These are phyloP conservation scores for Ambrosia artemisiifolia DNA, from an alignment of 129 eudicot species.

Conservation along the genomic window DNA sequence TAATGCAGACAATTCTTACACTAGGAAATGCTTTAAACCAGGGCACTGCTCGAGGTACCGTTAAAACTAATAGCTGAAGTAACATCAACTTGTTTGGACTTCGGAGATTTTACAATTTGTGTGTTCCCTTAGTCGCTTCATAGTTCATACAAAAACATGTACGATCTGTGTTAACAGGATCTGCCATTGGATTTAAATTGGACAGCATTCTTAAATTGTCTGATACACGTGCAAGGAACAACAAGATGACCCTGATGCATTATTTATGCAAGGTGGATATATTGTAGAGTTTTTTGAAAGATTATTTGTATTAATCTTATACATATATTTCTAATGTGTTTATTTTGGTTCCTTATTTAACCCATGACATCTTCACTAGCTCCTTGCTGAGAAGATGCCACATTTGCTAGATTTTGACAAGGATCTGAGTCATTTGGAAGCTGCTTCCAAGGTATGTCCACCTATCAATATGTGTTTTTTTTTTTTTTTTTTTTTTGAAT, in stretches of 20 bases:
- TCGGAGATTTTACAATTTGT: conserved; percentile 2
- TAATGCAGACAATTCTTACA: conserved; percentile 95
- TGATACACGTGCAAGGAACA: conserved; percentile 97
- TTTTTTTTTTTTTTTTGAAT: not conserved
- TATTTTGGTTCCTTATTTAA: conserved; percentile 28
- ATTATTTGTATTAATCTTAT: not conserved
- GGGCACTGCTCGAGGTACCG: conserved; percentile 93
- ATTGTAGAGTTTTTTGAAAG: not conserved
- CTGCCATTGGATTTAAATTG: conserved; percentile 92
- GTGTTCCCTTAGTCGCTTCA: not conserved
- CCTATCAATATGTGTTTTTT: conserved; percentile 9
- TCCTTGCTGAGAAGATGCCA: conserved; percentile 89
- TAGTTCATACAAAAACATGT: not conserved
- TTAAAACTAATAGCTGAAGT: not conserved
- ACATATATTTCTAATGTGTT: not conserved
- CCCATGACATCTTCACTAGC: conserved; percentile 35
- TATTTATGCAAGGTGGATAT: conserved; percentile 83
- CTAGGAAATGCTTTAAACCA: conserved; percentile 95
- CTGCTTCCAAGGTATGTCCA: conserved; percentile 82
- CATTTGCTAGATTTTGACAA: conserved; percentile 89
- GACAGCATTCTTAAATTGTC: conserved; percentile 93
- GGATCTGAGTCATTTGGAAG: conserved; percentile 86
- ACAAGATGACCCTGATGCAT: conserved; percentile 97
- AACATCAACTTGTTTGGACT: not conserved
- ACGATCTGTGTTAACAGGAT: conserved; percentile 52